phyloP scores from a whole-genome alignment of 495 filamentous ascomycete species.

The Xylaria curta region DNA sequence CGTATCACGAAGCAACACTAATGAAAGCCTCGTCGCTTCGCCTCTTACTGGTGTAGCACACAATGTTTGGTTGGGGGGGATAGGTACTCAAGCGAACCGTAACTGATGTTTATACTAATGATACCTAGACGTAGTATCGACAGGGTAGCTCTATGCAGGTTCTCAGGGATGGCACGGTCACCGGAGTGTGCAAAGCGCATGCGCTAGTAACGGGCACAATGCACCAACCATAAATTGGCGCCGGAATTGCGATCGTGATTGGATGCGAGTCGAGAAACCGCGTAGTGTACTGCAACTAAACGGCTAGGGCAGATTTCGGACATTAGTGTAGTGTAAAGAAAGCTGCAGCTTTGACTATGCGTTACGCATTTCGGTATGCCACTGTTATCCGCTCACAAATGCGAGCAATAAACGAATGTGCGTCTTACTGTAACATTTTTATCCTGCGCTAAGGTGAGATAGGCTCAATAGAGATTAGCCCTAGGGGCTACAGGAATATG shows the following conservation, averaged over 20 bases:
- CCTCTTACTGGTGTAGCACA: conserved; percentile 13
- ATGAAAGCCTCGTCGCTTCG: not conserved
- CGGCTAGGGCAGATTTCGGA: not conserved
- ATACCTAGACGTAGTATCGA: not conserved
- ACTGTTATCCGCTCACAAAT: not conserved
- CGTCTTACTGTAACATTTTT: conserved; percentile 7
- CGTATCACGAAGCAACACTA: not conserved
- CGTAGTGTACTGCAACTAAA: not conserved
- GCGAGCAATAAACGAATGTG: conserved; percentile 8
- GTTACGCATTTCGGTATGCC: not conserved
- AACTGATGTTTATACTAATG: not conserved
- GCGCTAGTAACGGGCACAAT: not conserved
- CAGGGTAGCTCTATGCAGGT: conserved; percentile 8
- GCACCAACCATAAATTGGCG: conserved; percentile 2
- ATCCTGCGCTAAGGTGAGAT: not conserved
- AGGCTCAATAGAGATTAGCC: not conserved
- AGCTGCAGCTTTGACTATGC: not conserved
- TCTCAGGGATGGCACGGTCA: conserved; percentile 20
- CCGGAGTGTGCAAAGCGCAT: not conserved
- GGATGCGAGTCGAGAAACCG: not conserved
- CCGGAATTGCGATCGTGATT: not conserved
- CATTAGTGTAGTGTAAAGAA: not conserved
- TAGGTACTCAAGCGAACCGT: not conserved
- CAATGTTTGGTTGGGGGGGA: not conserved
- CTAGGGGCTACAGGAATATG: not conserved